Evolutionary conservation across 2,329 filamentous ascomycete species (phyloP), one percentile per base, ranked within the genome.

Genomic region (Alternaria sp.): DNA sequence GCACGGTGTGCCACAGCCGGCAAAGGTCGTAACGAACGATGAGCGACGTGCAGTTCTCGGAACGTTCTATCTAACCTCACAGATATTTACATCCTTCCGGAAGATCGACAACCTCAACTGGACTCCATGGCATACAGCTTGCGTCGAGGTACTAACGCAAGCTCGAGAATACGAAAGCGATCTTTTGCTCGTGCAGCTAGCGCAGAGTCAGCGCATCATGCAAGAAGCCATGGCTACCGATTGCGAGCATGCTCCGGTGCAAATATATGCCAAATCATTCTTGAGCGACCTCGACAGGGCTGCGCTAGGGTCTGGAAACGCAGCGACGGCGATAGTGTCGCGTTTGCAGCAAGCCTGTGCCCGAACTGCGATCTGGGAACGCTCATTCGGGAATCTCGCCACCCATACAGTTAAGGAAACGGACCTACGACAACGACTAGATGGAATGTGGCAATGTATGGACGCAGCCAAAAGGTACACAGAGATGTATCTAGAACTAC

Each of bases 31-130:
- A 23, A 47, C 33, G 15, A 60, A 66, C n/a, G 56, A 64, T 15
- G 64, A 63, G 41, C 18, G 64, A 63, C 41, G 64, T 12, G 64
- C 61, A 20, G 54, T 60, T 7, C 14, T 66, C 9, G 64, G 61
- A 14, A 55, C 43, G 7, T 66, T 61, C 41, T 64, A 63, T 45
- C 9, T 66, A 2, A 55, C 54, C 10, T 63, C 60, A 6, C 46
- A 50, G n/a, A 20, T 20, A 9, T 28, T 50, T 7, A 50, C 46
- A 14, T 50, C 46, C 1, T 50, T 50, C n/a, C 25, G 46, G 3
- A 50, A 50, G 15, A 20, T 30, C 25, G 46, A 50, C 11, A 30
- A 18, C 7, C 11, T 50, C 3, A 11, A 50, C 12, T 50, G 25
- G 46, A 28, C 46, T 50, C 25, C 15, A 11, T 50, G 46, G 46